These are phyloP conservation scores for Trichocomaceae sp. DNA, from an alignment of 2,329 filamentous ascomycete genomes.

Conservation along the genomic window DNA sequence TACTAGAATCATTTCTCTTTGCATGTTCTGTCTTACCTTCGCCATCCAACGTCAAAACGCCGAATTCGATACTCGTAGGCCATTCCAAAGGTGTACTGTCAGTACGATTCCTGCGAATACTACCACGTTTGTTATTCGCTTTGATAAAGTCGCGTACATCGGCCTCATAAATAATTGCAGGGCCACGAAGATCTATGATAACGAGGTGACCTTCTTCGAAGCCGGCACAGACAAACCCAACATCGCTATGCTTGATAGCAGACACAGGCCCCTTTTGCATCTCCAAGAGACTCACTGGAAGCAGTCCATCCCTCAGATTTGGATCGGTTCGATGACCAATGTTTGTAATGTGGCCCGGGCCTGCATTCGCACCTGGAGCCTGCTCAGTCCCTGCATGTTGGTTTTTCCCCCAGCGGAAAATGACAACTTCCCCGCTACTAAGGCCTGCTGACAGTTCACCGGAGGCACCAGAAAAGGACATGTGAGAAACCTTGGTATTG, in stretches of 20 bases:
- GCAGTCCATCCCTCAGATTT: conserved; percentile 66
- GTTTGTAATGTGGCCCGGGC: conserved; percentile 65
- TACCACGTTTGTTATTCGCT: conserved; percentile 68
- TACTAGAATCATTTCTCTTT: background rate
- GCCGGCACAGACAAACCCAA: conserved; percentile 83
- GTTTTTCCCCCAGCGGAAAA: conserved; percentile 87
- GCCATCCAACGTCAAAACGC: conserved; percentile 86
- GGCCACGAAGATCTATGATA: conserved; percentile 82
- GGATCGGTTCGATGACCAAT: conserved; percentile 68
- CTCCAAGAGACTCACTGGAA: conserved; percentile 74
- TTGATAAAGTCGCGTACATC: conserved; percentile 62
- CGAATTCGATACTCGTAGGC: conserved; percentile 79
- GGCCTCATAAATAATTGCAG: conserved; percentile 71
- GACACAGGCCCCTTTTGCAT: conserved; percentile 77
- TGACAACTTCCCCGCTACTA: conserved; percentile 70
- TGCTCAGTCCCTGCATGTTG: conserved; percentile 60
- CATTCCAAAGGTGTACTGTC: conserved; percentile 57
- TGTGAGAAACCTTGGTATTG: conserved; percentile 67
- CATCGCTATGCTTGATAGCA: conserved; percentile 75
- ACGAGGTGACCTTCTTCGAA: conserved; percentile 75
- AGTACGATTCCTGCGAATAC: conserved; percentile 55
- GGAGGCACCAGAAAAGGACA: conserved; percentile 72
- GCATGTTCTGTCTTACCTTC: conserved; percentile 53
- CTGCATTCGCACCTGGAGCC: conserved; percentile 48
- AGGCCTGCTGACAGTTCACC: conserved; percentile 82